phyloP scores from a whole-genome alignment of 768 basidiomycete species.

The Leccinum longicurvipes region DNA sequence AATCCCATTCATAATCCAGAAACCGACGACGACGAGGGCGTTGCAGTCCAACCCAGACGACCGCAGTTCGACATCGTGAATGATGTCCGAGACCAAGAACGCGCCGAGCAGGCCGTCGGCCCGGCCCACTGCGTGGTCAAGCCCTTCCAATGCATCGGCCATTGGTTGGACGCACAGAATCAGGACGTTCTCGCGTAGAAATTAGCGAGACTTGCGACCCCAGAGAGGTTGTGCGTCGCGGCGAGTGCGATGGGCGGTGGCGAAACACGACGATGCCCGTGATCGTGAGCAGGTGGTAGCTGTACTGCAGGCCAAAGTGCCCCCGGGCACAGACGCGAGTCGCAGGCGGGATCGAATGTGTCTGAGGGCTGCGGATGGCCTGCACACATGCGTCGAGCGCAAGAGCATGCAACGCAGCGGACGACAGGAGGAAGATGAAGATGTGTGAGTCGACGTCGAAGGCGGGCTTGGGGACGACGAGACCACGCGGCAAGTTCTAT shows the following conservation, averaged over 20 bases:
- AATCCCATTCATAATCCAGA: constrained; percentile 56
- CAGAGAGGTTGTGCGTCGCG: constrained; percentile 63
- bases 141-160: constrained; percentile 38
- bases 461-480: no score
- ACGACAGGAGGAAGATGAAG: constrained; percentile 10
- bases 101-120: constrained; percentile 50
- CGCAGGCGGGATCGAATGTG: constrained; percentile 35
- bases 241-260: constrained; percentile 49
- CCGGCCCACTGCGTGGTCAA: constrained; percentile 12
- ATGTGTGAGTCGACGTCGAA: constrained; percentile 10
- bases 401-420: constrained; percentile 3
- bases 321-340: constrained; percentile 39
- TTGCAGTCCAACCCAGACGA: constrained; percentile 50
- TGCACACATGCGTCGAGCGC: constrained; percentile 16
- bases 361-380: constrained; percentile 28
- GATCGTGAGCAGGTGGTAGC: constrained; percentile 42
- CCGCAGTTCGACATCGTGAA: constrained; percentile 56
- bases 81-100: constrained; percentile 54
- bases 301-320: constrained; percentile 43
- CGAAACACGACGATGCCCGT: constrained; percentile 43
- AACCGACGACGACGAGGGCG: constrained; percentile 39
- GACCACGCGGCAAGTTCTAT: no score
- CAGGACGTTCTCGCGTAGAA: constrained; percentile 56
- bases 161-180: constrained; percentile 46
- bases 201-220: constrained; percentile 63